Base-by-base conservation (phyloP, 805 yeast genomes). In the Yarrowia divulgata region DNA sequence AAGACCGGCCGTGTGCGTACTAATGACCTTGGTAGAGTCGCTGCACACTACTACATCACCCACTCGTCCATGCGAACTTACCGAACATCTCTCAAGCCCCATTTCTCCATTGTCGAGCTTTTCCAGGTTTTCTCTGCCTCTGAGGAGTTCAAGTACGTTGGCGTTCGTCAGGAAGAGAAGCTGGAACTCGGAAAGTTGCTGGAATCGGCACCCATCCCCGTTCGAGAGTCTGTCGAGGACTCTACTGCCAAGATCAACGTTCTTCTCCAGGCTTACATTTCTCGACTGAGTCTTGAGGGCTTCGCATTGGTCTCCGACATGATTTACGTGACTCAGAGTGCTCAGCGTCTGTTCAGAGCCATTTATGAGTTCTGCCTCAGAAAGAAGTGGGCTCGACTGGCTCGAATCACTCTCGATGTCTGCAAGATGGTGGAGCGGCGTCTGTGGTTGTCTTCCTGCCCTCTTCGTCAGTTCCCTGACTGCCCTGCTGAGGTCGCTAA, bases 251-350 rank as follows among this genome's bases (percentile, higher is more conserved):
- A 95, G 76, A 85, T 91, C 23, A 92, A 88, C 72, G 86, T 92
- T 8, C 78, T 95, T 45, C 79, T 95, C 13, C 99, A 95, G 75
- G 85, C 97, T 0, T 92, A 90, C 74, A 90, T 95, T n/a, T 90
- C 97, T 0, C 79, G 88, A 45, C 80, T 93, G 32, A 80, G 82
- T 10, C 80, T 95, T 18, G 95, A 90, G 0, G 98, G 98, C 0
- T 91, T 91, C 80, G 97, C 98, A 0, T 79, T 96, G 71, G 87
- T 90, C 84, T 87, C 97, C 0, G 99, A 95, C 80, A 92, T 93
- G 97, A 83, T 91, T 3, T 95, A 91, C 76, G 87, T 95, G 49
- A 90, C 95, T 0, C 98, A 95, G 77, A 91, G 96, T 49, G 98
- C 97, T 0, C 94, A 96, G 3, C 84, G 99, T 75, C 78, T 95